phyloP scores from a whole-genome alignment of 2,329 filamentous ascomycete species.

The Aspergillus eucalypticola region DNA sequence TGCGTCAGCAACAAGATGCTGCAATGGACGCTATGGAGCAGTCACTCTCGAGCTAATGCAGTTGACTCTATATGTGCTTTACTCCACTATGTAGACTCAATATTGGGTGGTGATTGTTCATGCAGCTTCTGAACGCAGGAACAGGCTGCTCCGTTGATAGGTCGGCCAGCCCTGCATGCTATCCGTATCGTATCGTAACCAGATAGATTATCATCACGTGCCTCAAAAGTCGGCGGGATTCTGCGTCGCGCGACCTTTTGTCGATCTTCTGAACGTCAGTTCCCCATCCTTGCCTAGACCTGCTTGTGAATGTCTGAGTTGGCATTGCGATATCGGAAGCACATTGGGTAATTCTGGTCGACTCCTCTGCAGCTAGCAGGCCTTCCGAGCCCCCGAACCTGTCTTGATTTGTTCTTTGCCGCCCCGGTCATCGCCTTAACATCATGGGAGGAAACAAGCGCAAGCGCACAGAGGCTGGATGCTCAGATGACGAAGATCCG shows the following conservation, averaged over 20 bases:
- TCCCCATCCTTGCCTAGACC: background rate
- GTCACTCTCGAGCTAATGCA: background rate
- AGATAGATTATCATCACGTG: slow-evolving; percentile 16
- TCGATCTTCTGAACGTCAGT: background rate
- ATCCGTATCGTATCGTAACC: background rate
- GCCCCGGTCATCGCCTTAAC: background rate
- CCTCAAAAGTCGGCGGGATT: slow-evolving; percentile 8
- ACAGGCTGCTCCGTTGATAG: background rate
- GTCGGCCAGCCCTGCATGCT: background rate
- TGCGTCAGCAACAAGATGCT: background rate
- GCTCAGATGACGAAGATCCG: slow-evolving; percentile 27
- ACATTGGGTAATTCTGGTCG: background rate
- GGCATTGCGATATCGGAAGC: background rate
- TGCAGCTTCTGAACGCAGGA: background rate
- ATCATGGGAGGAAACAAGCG: slow-evolving; percentile 34
- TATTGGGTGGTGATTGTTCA: background rate
- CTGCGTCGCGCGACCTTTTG: background rate
- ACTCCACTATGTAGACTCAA: background rate
- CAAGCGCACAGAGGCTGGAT: slow-evolving; percentile 30
- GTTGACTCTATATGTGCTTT: background rate
- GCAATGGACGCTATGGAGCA: background rate
- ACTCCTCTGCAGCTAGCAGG: background rate
- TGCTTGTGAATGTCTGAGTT: background rate
- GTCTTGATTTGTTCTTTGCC: background rate
- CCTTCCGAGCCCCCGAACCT: background rate